Evolutionary conservation across 805 yeast species (phyloP).

Genomic region (Cyberlindnera suaveolens): DNA sequence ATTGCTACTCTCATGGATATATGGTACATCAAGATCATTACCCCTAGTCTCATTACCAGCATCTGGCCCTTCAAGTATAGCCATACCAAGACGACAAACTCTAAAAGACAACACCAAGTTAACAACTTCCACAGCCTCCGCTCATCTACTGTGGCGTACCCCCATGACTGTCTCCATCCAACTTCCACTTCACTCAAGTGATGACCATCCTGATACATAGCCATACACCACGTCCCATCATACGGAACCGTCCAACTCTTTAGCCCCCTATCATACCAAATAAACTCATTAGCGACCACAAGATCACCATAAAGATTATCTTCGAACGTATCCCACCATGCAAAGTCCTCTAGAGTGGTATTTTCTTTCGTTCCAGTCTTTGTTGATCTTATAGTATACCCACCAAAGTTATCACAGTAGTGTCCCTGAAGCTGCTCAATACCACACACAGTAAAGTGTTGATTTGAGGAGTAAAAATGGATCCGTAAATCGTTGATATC

Average conservation of each 20-base stretch:
- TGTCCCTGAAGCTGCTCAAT: conserved; percentile 3
- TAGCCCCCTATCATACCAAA: conserved; percentile 1
- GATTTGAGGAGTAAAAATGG: conserved; percentile 6
- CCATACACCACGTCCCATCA: conserved; percentile 8
- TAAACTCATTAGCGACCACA: conserved; percentile 8
- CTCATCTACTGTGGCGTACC: background rate
- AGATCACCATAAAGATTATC: conserved; percentile 2
- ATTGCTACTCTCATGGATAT: too few species aligned
- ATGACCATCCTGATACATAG: conserved; percentile 8
- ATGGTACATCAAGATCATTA: too few species aligned
- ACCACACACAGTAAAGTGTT: conserved; percentile 12
- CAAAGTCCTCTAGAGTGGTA: background rate
- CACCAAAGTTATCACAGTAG: conserved; percentile 9
- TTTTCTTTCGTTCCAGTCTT: background rate
- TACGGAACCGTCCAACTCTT: conserved; percentile 1
- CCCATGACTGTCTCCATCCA: conserved; percentile 1
- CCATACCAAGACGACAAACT: background rate
- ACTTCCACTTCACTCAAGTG: background rate
- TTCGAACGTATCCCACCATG: conserved; percentile 12
- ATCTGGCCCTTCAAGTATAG: too few species aligned
- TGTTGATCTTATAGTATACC: conserved; percentile 6
- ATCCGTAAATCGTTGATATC: conserved; percentile 4
- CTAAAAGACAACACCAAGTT: background rate
- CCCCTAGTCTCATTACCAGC: too few species aligned
- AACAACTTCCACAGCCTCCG: background rate